Percentiles rank a stretch among this genome's conserved stretches.
Evolutionary conservation across 768 basidiomycete species (phyloP).

Genomic region (Leccinum longicurvipes): DNA sequence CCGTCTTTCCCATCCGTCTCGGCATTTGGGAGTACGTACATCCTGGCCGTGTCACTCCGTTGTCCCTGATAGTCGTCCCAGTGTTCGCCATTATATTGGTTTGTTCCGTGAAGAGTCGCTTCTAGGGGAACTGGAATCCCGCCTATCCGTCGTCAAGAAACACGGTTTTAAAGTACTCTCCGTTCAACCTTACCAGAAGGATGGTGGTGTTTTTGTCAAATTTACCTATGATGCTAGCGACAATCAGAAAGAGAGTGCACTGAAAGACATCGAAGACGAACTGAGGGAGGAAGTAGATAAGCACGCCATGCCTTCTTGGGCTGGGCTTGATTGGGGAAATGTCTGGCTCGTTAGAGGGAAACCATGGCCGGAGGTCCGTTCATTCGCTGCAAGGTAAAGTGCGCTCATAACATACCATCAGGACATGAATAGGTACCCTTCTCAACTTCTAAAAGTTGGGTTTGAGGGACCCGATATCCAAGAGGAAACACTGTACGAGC

Average conservation of each 20-base stretch:
- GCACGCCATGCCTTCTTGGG: constrained; percentile 62
- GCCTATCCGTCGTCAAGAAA: constrained; percentile 50
- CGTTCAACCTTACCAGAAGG: constrained; percentile 66
- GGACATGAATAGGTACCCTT: constrained; percentile 86
- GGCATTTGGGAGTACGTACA: constrained; percentile 68
- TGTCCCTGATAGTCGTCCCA: constrained; percentile 26
- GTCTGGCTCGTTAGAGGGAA: constrained; percentile 74
- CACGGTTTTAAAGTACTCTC: constrained; percentile 61
- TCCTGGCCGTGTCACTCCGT: neutral
- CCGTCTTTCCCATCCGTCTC: constrained; percentile 72
- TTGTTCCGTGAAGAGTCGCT: constrained; percentile 57
- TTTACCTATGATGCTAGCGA: constrained; percentile 54
- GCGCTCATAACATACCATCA: constrained; percentile 28
- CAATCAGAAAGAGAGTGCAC: constrained; percentile 30
- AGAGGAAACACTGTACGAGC: constrained; percentile 74
- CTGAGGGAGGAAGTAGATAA: constrained; percentile 43
- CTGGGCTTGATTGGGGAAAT: constrained; percentile 46
- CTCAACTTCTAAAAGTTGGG: constrained; percentile 64
- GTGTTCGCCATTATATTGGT: constrained; percentile 64
- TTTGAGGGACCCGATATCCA: constrained; percentile 89
- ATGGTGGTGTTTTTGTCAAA: constrained; percentile 82
- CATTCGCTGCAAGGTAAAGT: neutral
- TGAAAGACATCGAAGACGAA: constrained; percentile 47
- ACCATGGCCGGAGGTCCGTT: constrained; percentile 76
- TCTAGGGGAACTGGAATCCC: constrained; percentile 42